Base-by-base conservation (phyloP, 495 filamentous ascomycete genomes). In the Tuber magnatum region DNA sequence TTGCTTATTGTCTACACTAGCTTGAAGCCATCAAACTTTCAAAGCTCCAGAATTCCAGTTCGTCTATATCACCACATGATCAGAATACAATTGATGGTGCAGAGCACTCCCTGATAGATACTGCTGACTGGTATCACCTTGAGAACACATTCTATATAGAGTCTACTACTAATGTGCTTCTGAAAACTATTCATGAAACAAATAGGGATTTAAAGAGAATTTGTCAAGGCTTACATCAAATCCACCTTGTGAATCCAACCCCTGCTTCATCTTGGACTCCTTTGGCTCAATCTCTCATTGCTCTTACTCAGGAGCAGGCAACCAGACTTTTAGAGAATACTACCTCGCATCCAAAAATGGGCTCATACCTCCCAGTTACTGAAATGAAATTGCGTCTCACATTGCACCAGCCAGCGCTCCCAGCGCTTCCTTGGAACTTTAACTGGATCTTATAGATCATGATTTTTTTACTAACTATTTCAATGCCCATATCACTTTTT, bases 141-240 rank as follows among this genome's bases (percentile, higher is more conserved):
- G 10, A 72, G 72, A 39, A n/a, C 20, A 40, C 22, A 40, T 24
- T 16, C 46, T 42, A n/a, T n/a, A 56, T 56, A 38, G 39, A 38
- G 38, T 70, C 77, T 46, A 73, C 76, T 10, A 70, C 76, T 46
- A 74, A 70, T 16, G 51, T 8, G n/a, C 46, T 79, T 41, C 14
- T 75, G 40, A 79, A 79, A 32, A 79, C 76, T 9, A 46, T 79
- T 4, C 72, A 68, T 6, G 77, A 79, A 38, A 79, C 44, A 32
- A 73, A 73, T 68, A 68, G 43, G 44, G 77, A 79, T 44, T 73
- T 79, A 4, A 72, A 71, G 51, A 79, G 48, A 10, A 76, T 78
- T 71, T 78, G 77, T 46, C 72, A 69, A 69, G 70, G 75, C 32
- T 73, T 79, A n/a, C 76, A 79, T n/a, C 77, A 79, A 22, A 78